These are phyloP conservation scores for Phaeotremella skinneri DNA, from an alignment of 768 basidiomycete species.

Conservation along the genomic window DNA sequence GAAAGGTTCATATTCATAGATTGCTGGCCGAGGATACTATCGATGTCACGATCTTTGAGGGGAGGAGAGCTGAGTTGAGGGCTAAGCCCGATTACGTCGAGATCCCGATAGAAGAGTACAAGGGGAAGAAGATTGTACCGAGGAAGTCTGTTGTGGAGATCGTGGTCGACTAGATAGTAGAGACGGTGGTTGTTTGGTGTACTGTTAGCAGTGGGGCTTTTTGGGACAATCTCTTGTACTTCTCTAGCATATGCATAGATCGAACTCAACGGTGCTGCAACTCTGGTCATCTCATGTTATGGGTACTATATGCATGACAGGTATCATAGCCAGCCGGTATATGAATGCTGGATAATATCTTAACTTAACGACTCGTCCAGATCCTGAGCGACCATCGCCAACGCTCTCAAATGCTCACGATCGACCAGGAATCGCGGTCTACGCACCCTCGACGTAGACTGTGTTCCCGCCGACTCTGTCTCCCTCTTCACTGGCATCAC, in stretches of 20 bases:
- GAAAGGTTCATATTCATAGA: slow-evolving; percentile 70
- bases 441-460: background rate
- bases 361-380: background rate
- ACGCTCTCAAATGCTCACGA: slow-evolving; percentile 14
- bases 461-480: too few species aligned
- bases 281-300: too few species aligned
- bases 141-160: slow-evolving; percentile 22
- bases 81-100: slow-evolving; percentile 35
- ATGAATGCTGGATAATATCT: background rate
- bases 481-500: too few species aligned
- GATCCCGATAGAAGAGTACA: slow-evolving; percentile 26
- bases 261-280: too few species aligned
- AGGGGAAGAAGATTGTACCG: slow-evolving; percentile 26
- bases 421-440: slow-evolving; percentile 10
- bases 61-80: slow-evolving; percentile 23
- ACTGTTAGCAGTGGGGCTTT: background rate
- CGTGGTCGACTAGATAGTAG: slow-evolving; percentile 26
- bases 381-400: slow-evolving; percentile 6
- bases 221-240: background rate
- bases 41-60: slow-evolving; percentile 72
- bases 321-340: too few species aligned
- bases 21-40: slow-evolving; percentile 84
- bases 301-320: background rate
- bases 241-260: background rate
- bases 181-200: background rate